Base-by-base conservation (phyloP, 1,284 basidiomycete species). In the Anthracocystis panici-leucophaei region DNA sequence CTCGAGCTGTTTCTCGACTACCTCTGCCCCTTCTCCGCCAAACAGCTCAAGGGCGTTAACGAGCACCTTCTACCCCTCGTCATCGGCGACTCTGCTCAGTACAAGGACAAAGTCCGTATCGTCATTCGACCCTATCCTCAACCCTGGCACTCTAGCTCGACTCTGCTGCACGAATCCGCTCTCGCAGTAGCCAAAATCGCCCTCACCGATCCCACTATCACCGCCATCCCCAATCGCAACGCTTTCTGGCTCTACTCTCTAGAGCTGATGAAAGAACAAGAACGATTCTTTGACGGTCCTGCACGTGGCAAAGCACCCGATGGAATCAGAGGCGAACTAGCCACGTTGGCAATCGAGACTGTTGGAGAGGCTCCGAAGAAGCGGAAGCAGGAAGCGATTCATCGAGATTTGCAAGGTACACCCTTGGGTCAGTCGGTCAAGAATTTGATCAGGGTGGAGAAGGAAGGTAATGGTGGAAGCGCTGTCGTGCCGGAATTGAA, bases 401-500 rank as follows among this genome's bases (percentile, higher is more conserved):
- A 87, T 91, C 35, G 88, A 88, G 49, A 80, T 86, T 10, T 83
- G 87, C 51, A 75, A 14, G 29, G 87, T 85, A 56, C 65, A 55
- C 72, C 74, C 18, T 25, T 87, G 86, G 42, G 79, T 14, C 76
- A 79, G 20, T 81, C 80, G 1, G 89, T 93, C 82, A 88, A 87
- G 60, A 90, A 91, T n/a, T 88, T 91, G 51, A 86, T 94, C 40
- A 87, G 86, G 29, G 87, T 91, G 41, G 92, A 92, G 82, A 77
- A 83, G 65, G 87, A 88, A 3, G 89, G 91, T 2, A 94, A 95
- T 76, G 92, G 91, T 12, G 93, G 93, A 1, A 88, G 89, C 33
- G 89, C 87, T 3, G 91, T 94, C 35, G 93, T 92, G 0, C 91
- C 93, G 65, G 92, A 94, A 75, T 87, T 95, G 68, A 95, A 95